Base-by-base conservation (phyloP, 2,329 filamentous ascomycete genomes). In the Chaetomiaceae sp. region DNA sequence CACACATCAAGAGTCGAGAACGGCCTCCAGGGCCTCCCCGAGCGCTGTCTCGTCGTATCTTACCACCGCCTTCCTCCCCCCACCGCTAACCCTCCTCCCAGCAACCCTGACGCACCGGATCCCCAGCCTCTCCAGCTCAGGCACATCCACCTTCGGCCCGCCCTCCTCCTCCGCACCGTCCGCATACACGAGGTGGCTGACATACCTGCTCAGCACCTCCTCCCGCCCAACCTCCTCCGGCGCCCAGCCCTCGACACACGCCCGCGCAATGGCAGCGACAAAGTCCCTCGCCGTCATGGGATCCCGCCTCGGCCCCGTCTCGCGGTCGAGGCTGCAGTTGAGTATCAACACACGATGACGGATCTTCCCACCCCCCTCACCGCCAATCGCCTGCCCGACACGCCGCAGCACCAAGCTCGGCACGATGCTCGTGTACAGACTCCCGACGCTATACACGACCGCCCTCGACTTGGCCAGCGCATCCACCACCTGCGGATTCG, bases 391-490 rank as follows among this genome's bases (percentile, higher is more conserved):
- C 22, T 76, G 70, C 1, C 88, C 88, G 1, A 93, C 82, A 1
- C 84, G 84, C 19, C 81, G 76, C 6, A 95, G 74, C 5, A 97
- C 78, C 1, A 97, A 69, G 14, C 82, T 89, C 0, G 91, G 91
- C 1, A 95, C 75, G 27, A 97, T 79, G 5, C 86, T 91, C 0
- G 91, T 97, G 65, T 94, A 97, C 0, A 97, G 72, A 1, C 84
- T 90, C n/a, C 93, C 93, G 49, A 97, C 94, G 64, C 86, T 90
- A 68, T 95, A 97, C 37, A 97, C 79, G 8, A 96, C 74, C 1
- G 81, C 83, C 46, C 80, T 75, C 0, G 86, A 76, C 2, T 69
- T 68, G 14, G 70, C 68, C 1, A 97, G 64, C 0, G 88, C 80
- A 7, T 80, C 75, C 0, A 95, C 58, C 0, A 91, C 88, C 41